Base-by-base conservation (phyloP, 768 basidiomycete genomes). In the Dentipellis fragilis region DNA sequence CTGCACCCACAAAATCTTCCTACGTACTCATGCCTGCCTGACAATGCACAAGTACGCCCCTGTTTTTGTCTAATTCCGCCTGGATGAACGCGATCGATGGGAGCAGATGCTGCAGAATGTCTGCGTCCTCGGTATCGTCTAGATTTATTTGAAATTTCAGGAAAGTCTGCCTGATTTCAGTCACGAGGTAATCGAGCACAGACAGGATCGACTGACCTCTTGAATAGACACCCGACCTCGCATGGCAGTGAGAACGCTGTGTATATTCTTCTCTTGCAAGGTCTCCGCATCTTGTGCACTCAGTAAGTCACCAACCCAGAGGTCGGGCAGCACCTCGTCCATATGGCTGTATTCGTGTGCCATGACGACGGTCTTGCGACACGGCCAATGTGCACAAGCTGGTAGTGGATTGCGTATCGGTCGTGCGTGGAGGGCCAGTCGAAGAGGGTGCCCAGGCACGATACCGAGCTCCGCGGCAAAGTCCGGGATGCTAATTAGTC, bases 41-140 rank as follows among this genome's bases (percentile, higher is more conserved):
- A 65, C 93, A 95, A 68, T 96, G 93, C 0, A 96, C 88, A 17
- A 95, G 72, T 1, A 97, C 85, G 1, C 86, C 85, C 34, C 84
- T 72, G 0, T 79, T 83, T 63, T 86, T 87, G 66, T 84, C 78
- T 2, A 93, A 69, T 61, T 93, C 87, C 11, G 79, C 76, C 59
- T 88, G 77, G 47, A 96, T 93, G 71, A 93, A 93, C 4, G 84
- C 80, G 54, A 93, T 89, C 2, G 85, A 80, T 1, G 86, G 81
- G 10, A 90, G 71, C 57, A 96, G 75, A 63, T 93, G 89, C 3
- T 79, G 75, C 19, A 95, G 76, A 22, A 93, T 77, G 65, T 96
- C 92, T 37, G 81, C 81, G 51, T 86, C 84, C 48, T 81, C 77
- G 9, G 80, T 80, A 58, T 92, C 85, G 63, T 91, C 87, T 45